Evolutionary conservation across 129 eudicot genomes (phyloP), one percentile per base, ranked within the genome.

Genomic region (Smallanthus sonchifolius): DNA sequence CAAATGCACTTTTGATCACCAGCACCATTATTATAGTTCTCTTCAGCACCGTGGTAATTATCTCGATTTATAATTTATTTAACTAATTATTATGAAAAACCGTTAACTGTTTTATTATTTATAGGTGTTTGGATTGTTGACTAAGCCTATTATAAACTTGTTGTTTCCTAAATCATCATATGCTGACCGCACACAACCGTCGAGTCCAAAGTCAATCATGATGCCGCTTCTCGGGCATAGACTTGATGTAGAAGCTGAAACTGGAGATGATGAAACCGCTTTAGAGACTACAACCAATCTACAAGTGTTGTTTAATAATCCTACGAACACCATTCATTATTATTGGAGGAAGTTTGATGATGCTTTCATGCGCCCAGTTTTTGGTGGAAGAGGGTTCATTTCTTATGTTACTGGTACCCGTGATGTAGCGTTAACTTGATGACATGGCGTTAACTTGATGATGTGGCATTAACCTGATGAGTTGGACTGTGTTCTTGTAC

Each of bases 1-100:
- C 87, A 57, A 84, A 93, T 70, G 97, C 98, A 10, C 73, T 88
- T 57, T 80, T 88, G 90, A 88, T 90, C 75, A 88, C 98, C 68
- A 90, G 89, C 82, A 93, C 98, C 48, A 93, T 93, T 72, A 86
- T 86, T 24, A 73, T 93, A 19, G 96, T 90, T 63, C 90, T 93
- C 48, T 90, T 88, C 86, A 90, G 93, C 77, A 94, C 97, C 43
- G 75, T 90, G 96, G 98, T 90, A 90, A 82, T 65, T 32, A 76
- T 20, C 44, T 48, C 17, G 1, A n/a, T 5, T 11, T 52, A 34
- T 32, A 19, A 39, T 10, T 1, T 63, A 32, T 36, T 36, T 37
- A 4, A 34, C 10, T 4, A n/a, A 11, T 30, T 5, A 5, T 66
- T 7, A 76, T 9, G 11, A 56, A 11, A 35, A 77, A 68, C 38